Evolutionary conservation across 2,329 filamentous ascomycete species (phyloP), one percentile per base, ranked within the genome.

Genomic region (Fusarium continuum): DNA sequence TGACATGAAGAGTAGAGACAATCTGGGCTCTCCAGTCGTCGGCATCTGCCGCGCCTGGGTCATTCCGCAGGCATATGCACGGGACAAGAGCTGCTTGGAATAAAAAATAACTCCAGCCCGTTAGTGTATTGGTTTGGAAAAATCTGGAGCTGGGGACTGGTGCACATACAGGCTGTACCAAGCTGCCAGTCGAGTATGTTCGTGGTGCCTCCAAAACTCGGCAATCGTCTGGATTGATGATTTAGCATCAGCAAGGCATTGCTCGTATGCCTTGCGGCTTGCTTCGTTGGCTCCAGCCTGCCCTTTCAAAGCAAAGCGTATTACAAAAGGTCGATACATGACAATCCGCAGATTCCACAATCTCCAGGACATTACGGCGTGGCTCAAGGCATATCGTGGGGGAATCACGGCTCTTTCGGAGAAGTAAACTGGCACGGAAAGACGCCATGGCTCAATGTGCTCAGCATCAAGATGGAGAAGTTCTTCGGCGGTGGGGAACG

Each of bases 31-130:
- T 73, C 80, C 79, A 82, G 50, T 74, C 74, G 2, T 68, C 34
- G 8, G 77, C 77, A 9, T 74, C 63, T 3, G 70, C 51, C 2
- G 78, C 75, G 7, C 67, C 61, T 1, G 80, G 78, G 6, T 78
- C 70, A 48, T 80, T 81, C 6, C 80, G 77, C 3, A 82, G 73
- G 52, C 79, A 82, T 10, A 82, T 77, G 39, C 76, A 78, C 2
- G 80, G 81, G 9, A 83, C 82, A 14, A 83, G 69, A 3, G 77
- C 78, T 1, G 80, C 80, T 52, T 83, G 81, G 49, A 83, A 83
- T 6, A 82, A 72, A 53, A 82, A 82, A 61, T 81, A 82, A 32
- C 80, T 76, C 19, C 1, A 23, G 6, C 13, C 20, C 13, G 17
- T n/a, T 4, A 19, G 13, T 3, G 8, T 13, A n/a, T 9, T 20